Base-by-base conservation (phyloP, 2,329 filamentous ascomycete genomes). In the Penicillium decumbens region DNA sequence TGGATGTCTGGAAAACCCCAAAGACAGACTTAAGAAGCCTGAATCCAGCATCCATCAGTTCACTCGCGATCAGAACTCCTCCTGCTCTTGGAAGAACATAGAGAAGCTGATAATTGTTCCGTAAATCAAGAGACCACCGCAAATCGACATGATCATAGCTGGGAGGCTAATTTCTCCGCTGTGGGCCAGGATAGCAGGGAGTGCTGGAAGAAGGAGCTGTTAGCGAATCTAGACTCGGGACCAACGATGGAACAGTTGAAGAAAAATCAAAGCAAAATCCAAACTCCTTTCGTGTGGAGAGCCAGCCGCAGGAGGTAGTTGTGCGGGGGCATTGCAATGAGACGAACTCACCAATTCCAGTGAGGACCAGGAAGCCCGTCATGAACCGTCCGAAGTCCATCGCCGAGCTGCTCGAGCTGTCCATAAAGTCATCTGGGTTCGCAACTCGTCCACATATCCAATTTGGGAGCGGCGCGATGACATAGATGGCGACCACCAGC, bases 61-160 rank as follows among this genome's bases (percentile, higher is more conserved):
- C 27, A 48, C 35, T 33, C 20, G 33, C 44, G 13, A 53, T 66
- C 55, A 97, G 71, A 97, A 98, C 63, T 97, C 93, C 67, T 95
- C 88, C 70, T 97, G 90, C 73, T 97, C 91, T 69, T 92, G 87
- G 79, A 98, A 98, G 77, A 97, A 98, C 84, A 96, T 88, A 59
- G 88, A 86, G 72, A 98, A 98, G 75, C 88, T 93, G 74, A 98
- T 95, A 68, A 98, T 96, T 42, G 93, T 98, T 49, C 89, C 89
- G 74, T 98, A 98, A 69, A 98, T 98, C 68, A 98, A 76, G 51
- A 96, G 77, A 45, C 93, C 93, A 25, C 93, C 93, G 45, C 92
- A 75, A 62, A 98, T 87, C 45, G 88, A 95, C 93, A 98, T 98
- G 68, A 89, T 76, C 84, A 95, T 95, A 42, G 93, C 93, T 45